These are phyloP conservation scores for Podochytrium sp. DNA, from an alignment of 192 early-diverging fungal species.

Conservation along the genomic window DNA sequence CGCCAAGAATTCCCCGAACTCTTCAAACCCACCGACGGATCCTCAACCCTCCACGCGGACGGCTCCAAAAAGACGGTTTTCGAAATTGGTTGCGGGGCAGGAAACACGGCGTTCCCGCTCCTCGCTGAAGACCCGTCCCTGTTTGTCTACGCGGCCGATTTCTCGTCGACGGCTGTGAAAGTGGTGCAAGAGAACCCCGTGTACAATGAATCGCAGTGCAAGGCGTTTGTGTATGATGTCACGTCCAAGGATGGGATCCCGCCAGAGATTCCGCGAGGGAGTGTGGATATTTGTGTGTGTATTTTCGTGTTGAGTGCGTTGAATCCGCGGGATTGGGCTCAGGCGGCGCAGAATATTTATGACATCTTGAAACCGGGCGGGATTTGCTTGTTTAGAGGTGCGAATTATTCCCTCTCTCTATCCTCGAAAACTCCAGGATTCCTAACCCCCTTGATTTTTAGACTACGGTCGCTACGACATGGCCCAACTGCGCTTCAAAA, in stretches of 20 bases:
- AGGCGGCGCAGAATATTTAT: slow-evolving; percentile 80
- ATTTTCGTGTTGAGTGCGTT: slow-evolving; percentile 97
- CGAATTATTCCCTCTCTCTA: background rate
- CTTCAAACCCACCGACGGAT: slow-evolving; percentile 38
- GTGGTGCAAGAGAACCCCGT: slow-evolving; percentile 76
- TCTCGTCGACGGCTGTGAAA: slow-evolving; percentile 84
- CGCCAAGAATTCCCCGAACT: slow-evolving; percentile 57
- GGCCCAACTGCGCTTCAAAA: slow-evolving; percentile 96
- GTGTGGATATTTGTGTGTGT: slow-evolving; percentile 88
- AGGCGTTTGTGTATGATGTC: slow-evolving; percentile 95
- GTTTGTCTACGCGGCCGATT: slow-evolving; percentile 94
- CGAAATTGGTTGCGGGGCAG: slow-evolving; percentile 98
- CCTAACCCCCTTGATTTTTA: slow-evolving; percentile 1
- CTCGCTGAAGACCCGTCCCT: slow-evolving; percentile 72
- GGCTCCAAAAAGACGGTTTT: slow-evolving; percentile 55
- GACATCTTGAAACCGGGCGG: slow-evolving; percentile 89
- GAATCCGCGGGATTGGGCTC: slow-evolving; percentile 78
- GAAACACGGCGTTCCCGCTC: slow-evolving; percentile 80
- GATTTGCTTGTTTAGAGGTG: slow-evolving; percentile 76
- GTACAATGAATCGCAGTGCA: slow-evolving; percentile 74
- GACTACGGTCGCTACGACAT: slow-evolving; percentile 99
- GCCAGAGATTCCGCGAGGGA: slow-evolving; percentile 72
- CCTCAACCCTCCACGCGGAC: slow-evolving; percentile 21
- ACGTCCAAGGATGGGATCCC: slow-evolving; percentile 70
- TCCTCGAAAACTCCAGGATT: background rate